These are phyloP conservation scores for Alternaria arbusti DNA, from an alignment of 2,329 filamentous ascomycete species.

Conservation along the genomic window DNA sequence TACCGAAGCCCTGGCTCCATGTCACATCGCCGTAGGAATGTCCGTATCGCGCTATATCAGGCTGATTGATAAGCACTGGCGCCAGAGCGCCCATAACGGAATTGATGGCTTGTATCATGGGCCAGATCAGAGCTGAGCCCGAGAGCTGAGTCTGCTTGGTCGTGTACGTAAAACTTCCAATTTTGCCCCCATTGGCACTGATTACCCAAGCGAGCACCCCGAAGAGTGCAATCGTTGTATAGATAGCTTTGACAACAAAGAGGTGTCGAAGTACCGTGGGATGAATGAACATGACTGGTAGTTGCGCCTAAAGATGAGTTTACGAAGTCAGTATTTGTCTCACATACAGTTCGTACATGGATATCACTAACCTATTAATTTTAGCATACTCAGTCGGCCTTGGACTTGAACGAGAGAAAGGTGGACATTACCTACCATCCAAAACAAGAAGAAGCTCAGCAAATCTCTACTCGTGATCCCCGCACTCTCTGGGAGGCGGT, in stretches of 20 bases:
- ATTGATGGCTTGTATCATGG: slow-evolving; percentile 28
- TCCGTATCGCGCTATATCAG: slow-evolving; percentile 31
- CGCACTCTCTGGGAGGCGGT: slow-evolving; percentile 53
- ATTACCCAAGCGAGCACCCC: slow-evolving; percentile 26
- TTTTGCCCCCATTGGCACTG: slow-evolving; percentile 30
- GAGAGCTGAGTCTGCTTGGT: slow-evolving; percentile 22
- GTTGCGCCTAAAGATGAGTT: slow-evolving; percentile 17
- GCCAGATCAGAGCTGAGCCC: slow-evolving; percentile 25
- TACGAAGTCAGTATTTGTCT: background rate
- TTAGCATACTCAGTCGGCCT: background rate
- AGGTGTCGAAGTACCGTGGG: slow-evolving; percentile 29
- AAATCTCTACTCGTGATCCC: slow-evolving; percentile 43
- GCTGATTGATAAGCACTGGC: slow-evolving; percentile 27
- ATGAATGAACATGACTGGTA: slow-evolving; percentile 37
- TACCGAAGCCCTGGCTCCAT: slow-evolving; percentile 27
- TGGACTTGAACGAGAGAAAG: background rate
- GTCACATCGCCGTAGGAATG: slow-evolving; percentile 23
- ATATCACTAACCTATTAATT: background rate
- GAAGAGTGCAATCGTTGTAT: slow-evolving; percentile 20
- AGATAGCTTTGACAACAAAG: slow-evolving; percentile 26
- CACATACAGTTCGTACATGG: background rate
- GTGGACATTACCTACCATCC: slow-evolving; percentile 14
- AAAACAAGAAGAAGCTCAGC: slow-evolving; percentile 30
- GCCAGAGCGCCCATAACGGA: slow-evolving; percentile 28
- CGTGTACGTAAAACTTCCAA: slow-evolving; percentile 26